These are phyloP conservation scores for Penicillium ucsense DNA, from an alignment of 495 filamentous ascomycete species.

Conservation along the genomic window DNA sequence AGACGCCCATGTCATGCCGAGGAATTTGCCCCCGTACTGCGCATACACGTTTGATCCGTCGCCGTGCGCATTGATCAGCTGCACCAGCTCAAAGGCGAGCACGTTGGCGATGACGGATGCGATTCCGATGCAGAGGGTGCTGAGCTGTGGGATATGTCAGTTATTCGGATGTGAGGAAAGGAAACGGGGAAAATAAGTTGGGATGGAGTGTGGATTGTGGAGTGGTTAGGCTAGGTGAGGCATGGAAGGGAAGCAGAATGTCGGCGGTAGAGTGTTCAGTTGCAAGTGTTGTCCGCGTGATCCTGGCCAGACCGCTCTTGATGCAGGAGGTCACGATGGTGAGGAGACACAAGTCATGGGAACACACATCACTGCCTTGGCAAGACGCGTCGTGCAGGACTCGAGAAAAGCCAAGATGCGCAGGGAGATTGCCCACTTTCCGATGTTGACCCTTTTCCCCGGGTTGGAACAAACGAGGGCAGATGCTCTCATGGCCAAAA, in stretches of 20 bases:
- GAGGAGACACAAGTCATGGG: neutral
- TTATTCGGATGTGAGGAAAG: too few species aligned
- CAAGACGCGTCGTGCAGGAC: too few species aligned
- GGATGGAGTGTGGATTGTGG: too few species aligned
- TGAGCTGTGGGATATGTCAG: conserved; percentile 21
- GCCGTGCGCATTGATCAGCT: conserved; percentile 50
- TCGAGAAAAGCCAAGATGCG: too few species aligned
- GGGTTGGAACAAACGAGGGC: too few species aligned
- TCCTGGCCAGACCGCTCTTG: neutral
- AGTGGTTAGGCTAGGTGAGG: too few species aligned
- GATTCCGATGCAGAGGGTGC: conserved; percentile 41
- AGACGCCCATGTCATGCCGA: conserved; percentile 52
- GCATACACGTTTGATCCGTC: conserved; percentile 44
- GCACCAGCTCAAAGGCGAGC: conserved; percentile 45
- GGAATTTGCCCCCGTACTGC: conserved; percentile 43
- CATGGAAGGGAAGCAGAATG: too few species aligned
- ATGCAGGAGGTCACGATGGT: neutral
- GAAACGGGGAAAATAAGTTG: too few species aligned
- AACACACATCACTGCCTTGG: neutral
- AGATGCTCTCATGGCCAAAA: too few species aligned
- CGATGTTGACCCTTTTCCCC: too few species aligned
- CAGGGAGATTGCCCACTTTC: too few species aligned
- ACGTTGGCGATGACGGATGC: conserved; percentile 56
- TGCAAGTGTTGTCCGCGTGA: neutral
- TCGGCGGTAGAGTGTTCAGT: neutral